Evolutionary conservation across 176 grass and related monocot genomes (phyloP).

Genomic region (Zizania latifolia): DNA sequence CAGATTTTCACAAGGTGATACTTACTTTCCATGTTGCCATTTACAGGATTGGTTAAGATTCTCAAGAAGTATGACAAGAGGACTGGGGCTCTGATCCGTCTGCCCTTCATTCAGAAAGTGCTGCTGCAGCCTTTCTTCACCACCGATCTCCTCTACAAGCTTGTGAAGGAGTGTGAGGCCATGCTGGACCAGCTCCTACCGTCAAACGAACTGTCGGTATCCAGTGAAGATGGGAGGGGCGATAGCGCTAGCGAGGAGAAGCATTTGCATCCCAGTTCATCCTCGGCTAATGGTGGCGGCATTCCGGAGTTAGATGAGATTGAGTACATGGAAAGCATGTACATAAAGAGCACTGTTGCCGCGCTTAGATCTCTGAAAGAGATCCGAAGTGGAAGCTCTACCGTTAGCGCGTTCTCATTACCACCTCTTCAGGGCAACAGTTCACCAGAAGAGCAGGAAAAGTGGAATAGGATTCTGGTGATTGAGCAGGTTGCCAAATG

Average conservation of each 20-base stretch:
- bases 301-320: constrained; percentile 78
- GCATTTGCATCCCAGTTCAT: constrained; percentile 30
- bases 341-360: constrained; percentile 77
- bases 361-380: constrained; percentile 83
- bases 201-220: constrained; percentile 45
- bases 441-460: constrained; percentile 44
- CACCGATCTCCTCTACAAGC: constrained; percentile 73
- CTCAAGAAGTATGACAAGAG: constrained; percentile 98
- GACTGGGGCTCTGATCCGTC: constrained; percentile 77
- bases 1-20: neutral
- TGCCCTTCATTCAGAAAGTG: constrained; percentile 90
- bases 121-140: constrained; percentile 95
- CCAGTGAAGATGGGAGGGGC: constrained; percentile 32
- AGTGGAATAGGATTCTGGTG: constrained; percentile 54
- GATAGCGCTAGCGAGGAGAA: constrained; percentile 28
- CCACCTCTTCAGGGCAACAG: constrained; percentile 65
- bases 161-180: constrained; percentile 81
- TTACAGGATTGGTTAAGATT: constrained; percentile 84
- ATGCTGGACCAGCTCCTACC: constrained; percentile 79
- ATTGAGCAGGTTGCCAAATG: constrained; percentile 73
- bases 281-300: constrained; percentile 28
- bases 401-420: constrained; percentile 77
- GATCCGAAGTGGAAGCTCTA: constrained; percentile 79
- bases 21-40: constrained; percentile 18
- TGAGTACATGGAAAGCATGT: constrained; percentile 85